Percentiles rank a stretch among this genome's conserved stretches.
These are phyloP conservation scores for Wickerhamomyces hampshirensis DNA, from an alignment of 805 yeast genomes.

Conservation along the genomic window DNA sequence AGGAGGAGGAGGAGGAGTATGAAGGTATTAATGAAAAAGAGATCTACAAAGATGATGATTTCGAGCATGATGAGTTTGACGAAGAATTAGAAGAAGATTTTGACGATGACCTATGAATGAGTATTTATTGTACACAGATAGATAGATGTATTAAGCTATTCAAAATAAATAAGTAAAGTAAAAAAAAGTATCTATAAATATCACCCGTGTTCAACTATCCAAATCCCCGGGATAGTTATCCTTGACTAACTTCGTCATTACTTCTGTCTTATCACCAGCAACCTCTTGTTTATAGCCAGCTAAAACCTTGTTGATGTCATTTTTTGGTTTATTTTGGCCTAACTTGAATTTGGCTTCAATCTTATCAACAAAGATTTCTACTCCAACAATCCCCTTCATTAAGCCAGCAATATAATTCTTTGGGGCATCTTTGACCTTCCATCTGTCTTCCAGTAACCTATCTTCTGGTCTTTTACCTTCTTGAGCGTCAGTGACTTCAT, in stretches of 20 bases:
- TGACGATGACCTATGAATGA: conserved; percentile 1
- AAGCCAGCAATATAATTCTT: conserved; percentile 36
- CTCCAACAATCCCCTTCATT: conserved; percentile 50
- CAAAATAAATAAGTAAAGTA: too few relatives aligned
- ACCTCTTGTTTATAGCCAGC: conserved; percentile 40
- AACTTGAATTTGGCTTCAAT: conserved; percentile 53
- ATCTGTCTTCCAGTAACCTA: conserved; percentile 27
- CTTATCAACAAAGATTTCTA: conserved; percentile 44
- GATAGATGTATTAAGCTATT: too few relatives aligned
- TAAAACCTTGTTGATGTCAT: conserved; percentile 49
- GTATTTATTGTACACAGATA: too few relatives aligned
- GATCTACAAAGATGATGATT: conserved; percentile 5
- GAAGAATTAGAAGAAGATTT: conserved; percentile 5
- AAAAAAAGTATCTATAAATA: too few relatives aligned
- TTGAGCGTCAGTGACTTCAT: conserved; percentile 40
- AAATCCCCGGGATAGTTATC: conserved; percentile 9
- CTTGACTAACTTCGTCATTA: conserved; percentile 10
- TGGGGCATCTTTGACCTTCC: conserved; percentile 59
- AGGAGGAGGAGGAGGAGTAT: conserved; percentile 6
- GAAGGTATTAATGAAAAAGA: conserved; percentile 1
- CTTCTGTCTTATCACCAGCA: conserved; percentile 22
- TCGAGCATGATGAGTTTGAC: conserved; percentile 10
- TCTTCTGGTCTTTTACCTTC: conserved; percentile 36
- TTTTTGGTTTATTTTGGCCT: conserved; percentile 42
- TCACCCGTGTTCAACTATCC: background rate